Evolutionary conservation across 2,329 filamentous ascomycete species (phyloP), one percentile per base, ranked within the genome.

Genomic region (Venturia asperata): DNA sequence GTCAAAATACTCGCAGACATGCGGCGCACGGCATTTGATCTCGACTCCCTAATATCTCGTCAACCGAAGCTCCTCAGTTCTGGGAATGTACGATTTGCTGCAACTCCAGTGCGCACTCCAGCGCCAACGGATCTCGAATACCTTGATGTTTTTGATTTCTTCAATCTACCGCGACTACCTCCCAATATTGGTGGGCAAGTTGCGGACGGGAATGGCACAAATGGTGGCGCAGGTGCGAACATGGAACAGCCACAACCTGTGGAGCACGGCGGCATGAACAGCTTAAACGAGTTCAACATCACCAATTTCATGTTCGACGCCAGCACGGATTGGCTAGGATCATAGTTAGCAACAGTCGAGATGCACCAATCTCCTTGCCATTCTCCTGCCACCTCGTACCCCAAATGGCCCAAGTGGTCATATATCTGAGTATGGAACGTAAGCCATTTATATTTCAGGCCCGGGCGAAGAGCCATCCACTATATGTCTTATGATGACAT

Each of bases 131-230:
- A 96, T 72, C 80, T 96, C 3, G 92, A 96, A 73, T 96, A 95
- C 73, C 80, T 96, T 2, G 92, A 96, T 70, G 90, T 96, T 0
- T 96, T 97, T 73, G 91, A 94, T 70, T 96, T 95, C 73, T 97
- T 96, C 81, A 96, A 96, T 73, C 86, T 95, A 65, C 92, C 92
- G 0, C 81, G 91, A 21, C 78, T 96, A 30, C 83, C 83, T 0
- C 75, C 78, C 0, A 73, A 72, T 1, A 72, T 74, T 15, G 63
- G 61, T 6, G 55, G 37, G 27, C 34, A 61, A 21, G 56, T 49
- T 13, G 58, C 65, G 5, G 68, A 69, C 30, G 42, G 17, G 17
- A 45, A 43, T 47, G 61, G 37, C 41, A 49, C 27, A 45, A 60
- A 62, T n/a, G 63, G 58, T 24, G 64, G 41, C 27, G n/a, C 49